Evolutionary conservation across 2,329 filamentous ascomycete genomes (phyloP), one percentile per base, ranked within the genome.

Genomic region (Beauveria australis): DNA sequence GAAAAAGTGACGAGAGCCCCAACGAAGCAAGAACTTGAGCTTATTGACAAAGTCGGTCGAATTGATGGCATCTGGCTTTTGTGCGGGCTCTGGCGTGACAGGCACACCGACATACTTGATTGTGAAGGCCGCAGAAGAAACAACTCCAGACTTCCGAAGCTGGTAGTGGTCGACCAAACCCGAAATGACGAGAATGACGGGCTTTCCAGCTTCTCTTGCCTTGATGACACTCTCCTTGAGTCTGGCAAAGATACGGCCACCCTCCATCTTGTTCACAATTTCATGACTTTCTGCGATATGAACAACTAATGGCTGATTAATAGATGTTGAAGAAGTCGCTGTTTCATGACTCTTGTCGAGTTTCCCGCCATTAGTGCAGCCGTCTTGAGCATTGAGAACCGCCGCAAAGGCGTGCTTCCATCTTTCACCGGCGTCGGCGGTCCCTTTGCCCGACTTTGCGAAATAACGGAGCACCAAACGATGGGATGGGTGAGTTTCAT

Each of bases 91-190:
- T 3, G 24, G 28, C 19, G 53, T 44, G 10, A 19, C 8, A 18
- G 53, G 53, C 9, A 48, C 43, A 56, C n/a, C 28, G 5, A 47
- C 1, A 26, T 28, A n/a, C 10, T 3, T n/a, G 19, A 53, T 24
- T 9, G 1, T 41, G 3, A 53, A 41, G 22, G 4, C 9, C 7
- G 51, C 51, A 26, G 51, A 41, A 3, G 12, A 16, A 14, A 19
- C 2, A 26, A 53, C n/a, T 3, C 51, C 33, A 1, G 3, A 7
- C 6, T 10, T 1, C 8, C 16, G 16, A 10, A 43, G 7, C 2
- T 3, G 0, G 6, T 7, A 1, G 16, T 8, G 8, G 28, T 5
- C 1, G 28, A 9, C 0, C 5, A 1, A 2, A 3, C n/a, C 9
- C n/a, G 33, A 28, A 8, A 26, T 1, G 19, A 53, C 51, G 8